Evolutionary conservation across 2,329 filamentous ascomycete genomes (phyloP), one percentile per base, ranked within the genome.

Genomic region (Atkinsonella hypoxylon): DNA sequence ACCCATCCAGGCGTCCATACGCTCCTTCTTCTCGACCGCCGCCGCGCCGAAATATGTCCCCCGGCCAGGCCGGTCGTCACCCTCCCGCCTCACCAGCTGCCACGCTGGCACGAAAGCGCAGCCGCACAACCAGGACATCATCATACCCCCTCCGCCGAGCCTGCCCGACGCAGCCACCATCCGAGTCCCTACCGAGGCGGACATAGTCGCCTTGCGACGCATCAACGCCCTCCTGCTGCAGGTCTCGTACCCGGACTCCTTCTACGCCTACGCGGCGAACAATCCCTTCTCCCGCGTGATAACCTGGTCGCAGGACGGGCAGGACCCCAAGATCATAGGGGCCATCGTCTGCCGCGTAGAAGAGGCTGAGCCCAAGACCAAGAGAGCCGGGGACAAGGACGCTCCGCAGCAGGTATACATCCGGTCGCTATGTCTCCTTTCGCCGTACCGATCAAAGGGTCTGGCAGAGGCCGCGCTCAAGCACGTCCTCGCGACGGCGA

Each of bases 181-280:
- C 59, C 72, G 74, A 6, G 68, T 69, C 49, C 66, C 82, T 48
- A 65, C 68, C 1, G 64, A 70, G 43, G 59, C 67, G 44, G 78
- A 84, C 64, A 65, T 83, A 51, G 68, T 76, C 51, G 72, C 78
- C 43, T 71, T 85, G 6, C 78, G 78, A 39, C 77, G 81, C 58
- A 82, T 85, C 64, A 83, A 83, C 64, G 69, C 77, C 43, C 74
- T 85, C 47, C 74, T 85, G 48, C 77, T 85, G 1, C 79, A 77
- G 47, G 77, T 85, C 52, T 69, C 70, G 62, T 85, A 85, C 62
- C 74, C 78, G 3, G 81, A 84, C 61, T 70, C 71, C 45, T 85
- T 85, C 68, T 85, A 83, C 71, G 66, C 76, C 52, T 70, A 79
- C 54, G 72, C 75, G 11, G 59, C 70, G 17, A 65, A 72, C 13